Percentiles rank a stretch among this genome's conserved stretches.
phyloP scores from a whole-genome alignment of 2,329 filamentous ascomycete species.

The Diaporthe humulicola region DNA sequence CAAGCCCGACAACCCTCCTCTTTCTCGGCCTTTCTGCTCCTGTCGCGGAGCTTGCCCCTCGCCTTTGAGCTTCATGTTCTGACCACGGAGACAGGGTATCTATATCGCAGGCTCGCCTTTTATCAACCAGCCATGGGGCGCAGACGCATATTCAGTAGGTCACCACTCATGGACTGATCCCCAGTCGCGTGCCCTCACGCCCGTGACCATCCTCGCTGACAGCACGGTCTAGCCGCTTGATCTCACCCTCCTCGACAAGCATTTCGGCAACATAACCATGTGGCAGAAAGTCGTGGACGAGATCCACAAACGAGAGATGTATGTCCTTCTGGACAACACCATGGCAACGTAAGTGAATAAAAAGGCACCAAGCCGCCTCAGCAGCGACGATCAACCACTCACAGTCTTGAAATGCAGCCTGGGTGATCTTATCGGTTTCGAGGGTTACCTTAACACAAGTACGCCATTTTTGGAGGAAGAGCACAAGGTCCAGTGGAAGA shows the following conservation, averaged over 20 bases:
- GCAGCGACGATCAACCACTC: slow-evolving; percentile 16
- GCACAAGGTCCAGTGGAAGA: slow-evolving; percentile 69
- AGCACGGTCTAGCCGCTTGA: slow-evolving; percentile 60
- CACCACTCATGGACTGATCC: slow-evolving; percentile 45
- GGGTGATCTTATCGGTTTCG: slow-evolving; percentile 72
- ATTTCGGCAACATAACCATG: slow-evolving; percentile 69
- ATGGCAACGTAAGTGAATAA: slow-evolving; percentile 61
- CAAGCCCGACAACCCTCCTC: not conserved
- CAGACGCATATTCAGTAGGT: slow-evolving; percentile 66
- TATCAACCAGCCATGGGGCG: slow-evolving; percentile 74
- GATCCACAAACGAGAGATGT: slow-evolving; percentile 74
- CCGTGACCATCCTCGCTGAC: slow-evolving; percentile 19
- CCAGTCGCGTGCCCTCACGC: not conserved
- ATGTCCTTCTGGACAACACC: slow-evolving; percentile 76
- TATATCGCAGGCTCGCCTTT: slow-evolving; percentile 75
- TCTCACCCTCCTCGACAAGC: slow-evolving; percentile 72
- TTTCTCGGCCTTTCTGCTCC: not conserved
- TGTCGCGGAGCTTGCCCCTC: not conserved
- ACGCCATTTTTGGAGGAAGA: slow-evolving; percentile 67
- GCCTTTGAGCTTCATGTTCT: not conserved
- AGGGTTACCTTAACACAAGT: slow-evolving; percentile 70
- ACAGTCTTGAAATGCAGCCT: slow-evolving; percentile 50
- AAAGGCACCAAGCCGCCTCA: not conserved
- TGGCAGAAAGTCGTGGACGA: slow-evolving; percentile 71
- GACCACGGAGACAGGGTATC: slow-evolving; percentile 54